These are phyloP conservation scores for Suaeda aralocaspica DNA, from an alignment of 148 eudicot genomes.

Conservation along the genomic window DNA sequence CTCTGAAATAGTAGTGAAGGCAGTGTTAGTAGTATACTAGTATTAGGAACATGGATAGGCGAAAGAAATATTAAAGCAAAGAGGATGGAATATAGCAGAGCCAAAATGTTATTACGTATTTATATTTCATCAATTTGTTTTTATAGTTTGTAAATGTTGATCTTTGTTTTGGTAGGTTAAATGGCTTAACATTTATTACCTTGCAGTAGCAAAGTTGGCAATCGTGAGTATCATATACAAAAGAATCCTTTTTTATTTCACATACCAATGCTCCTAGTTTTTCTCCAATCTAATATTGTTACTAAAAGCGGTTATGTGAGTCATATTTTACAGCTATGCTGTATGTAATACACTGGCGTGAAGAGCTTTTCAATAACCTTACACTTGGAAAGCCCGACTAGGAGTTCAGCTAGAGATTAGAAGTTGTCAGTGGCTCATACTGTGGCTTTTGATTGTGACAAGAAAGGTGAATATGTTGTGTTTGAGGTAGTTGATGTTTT, in stretches of 20 bases:
- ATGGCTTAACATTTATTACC: conserved; percentile 86
- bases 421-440: conserved; percentile 84
- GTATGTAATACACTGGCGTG: conserved; percentile 98
- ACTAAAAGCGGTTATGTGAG: conserved; percentile 54
- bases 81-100: neutral
- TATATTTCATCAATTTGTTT: neutral
- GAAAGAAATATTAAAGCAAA: neutral
- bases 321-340: conserved; percentile 94
- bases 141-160: neutral
- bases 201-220: conserved; percentile 74
- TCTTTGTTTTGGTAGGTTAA: conserved; percentile 51
- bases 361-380: conserved; percentile 65
- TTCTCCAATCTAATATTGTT: conserved; percentile 7
- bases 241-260: conserved; percentile 8
- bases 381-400: conserved; percentile 90
- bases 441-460: conserved; percentile 98
- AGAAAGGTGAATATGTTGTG: conserved; percentile 97
- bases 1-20: neutral
- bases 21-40: neutral
- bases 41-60: neutral
- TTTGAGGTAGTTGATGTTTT: conserved; percentile 89
- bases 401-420: conserved; percentile 81
- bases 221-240: conserved; percentile 54
- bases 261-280: neutral
- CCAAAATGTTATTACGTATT: neutral